Conservation (phyloP, 352 stramenopile species). For the Pythium phragmitis region DNA sequence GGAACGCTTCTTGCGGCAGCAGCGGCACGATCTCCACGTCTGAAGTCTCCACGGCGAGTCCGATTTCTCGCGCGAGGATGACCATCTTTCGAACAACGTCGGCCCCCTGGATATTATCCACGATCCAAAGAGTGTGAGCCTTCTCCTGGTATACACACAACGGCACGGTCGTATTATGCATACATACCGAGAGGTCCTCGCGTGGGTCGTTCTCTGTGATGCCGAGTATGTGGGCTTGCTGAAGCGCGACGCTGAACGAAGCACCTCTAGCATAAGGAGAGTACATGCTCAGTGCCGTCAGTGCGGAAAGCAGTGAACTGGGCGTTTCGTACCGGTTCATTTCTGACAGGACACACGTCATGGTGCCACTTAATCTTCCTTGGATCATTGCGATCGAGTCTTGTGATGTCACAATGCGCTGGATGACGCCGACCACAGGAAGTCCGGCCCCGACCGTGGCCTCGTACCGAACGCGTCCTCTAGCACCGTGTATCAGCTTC, state of each 20-base stretch:
- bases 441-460: slow-evolving; percentile 66
- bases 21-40: slow-evolving; percentile 48
- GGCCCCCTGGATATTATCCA: slow-evolving; percentile 34
- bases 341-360: slow-evolving; percentile 52
- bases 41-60: slow-evolving; percentile 31
- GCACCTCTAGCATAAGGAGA: slow-evolving; percentile 23
- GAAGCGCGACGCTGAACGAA: slow-evolving; percentile 48
- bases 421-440: slow-evolving; percentile 48
- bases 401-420: slow-evolving; percentile 45
- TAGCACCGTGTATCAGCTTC: slow-evolving; percentile 26
- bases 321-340: slow-evolving; percentile 27
- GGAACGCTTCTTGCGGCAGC: slow-evolving; percentile 40
- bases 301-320: neutral
- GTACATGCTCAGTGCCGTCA: neutral
- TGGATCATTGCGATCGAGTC: slow-evolving; percentile 48
- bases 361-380: slow-evolving; percentile 62
- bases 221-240: slow-evolving; percentile 42
- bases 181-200: slow-evolving; percentile 49
- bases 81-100: slow-evolving; percentile 71
- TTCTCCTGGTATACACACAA: too few relatives aligned
- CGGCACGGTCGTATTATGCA: neutral
- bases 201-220: slow-evolving; percentile 73
- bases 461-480: slow-evolving; percentile 41
- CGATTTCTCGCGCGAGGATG: slow-evolving; percentile 61
- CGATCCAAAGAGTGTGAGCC: neutral